Evolutionary conservation across 2,329 filamentous ascomycete genomes (phyloP).

Genomic region (Thelonectria blattea): DNA sequence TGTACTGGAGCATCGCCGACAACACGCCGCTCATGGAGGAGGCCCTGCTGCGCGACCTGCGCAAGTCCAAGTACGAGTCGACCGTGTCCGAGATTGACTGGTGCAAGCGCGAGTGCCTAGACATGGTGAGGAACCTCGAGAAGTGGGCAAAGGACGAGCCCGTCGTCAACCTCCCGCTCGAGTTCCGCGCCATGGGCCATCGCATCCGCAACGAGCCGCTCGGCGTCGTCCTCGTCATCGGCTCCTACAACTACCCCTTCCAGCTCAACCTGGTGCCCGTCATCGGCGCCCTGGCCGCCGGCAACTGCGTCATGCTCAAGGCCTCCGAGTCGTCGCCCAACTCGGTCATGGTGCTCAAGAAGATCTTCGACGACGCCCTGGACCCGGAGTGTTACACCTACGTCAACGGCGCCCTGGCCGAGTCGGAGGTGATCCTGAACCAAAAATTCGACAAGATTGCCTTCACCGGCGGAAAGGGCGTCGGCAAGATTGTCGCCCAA

Average conservation of each 20-base stretch:
- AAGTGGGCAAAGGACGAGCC: slow-evolving; percentile 85
- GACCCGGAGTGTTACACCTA: slow-evolving; percentile 78
- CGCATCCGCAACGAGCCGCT: slow-evolving; percentile 87
- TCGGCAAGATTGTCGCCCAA: slow-evolving; percentile 86
- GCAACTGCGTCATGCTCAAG: slow-evolving; percentile 89
- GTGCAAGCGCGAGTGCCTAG: slow-evolving; percentile 81
- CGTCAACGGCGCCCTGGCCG: slow-evolving; percentile 80
- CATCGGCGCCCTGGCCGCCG: slow-evolving; percentile 89
- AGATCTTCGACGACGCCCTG: slow-evolving; percentile 76
- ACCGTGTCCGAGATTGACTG: slow-evolving; percentile 77
- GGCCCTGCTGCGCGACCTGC: slow-evolving; percentile 78
- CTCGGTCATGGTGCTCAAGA: slow-evolving; percentile 78
- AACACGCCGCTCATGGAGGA: slow-evolving; percentile 74
- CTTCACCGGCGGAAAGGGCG: slow-evolving; percentile 82
- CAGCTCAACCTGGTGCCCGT: slow-evolving; percentile 79
- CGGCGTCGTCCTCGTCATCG: slow-evolving; percentile 83
- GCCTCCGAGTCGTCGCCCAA: slow-evolving; percentile 83
- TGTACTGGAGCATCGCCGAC: slow-evolving; percentile 93
- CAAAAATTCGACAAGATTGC: slow-evolving; percentile 98
- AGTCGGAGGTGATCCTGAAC: slow-evolving; percentile 81
- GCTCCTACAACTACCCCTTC: slow-evolving; percentile 93
- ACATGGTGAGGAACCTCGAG: slow-evolving; percentile 77
- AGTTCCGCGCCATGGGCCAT: slow-evolving; percentile 72
- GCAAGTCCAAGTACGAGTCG: slow-evolving; percentile 78
- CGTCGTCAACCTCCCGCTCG: slow-evolving; percentile 70